A percentile compares a stretch with the other conserved stretches of the same genome.
phyloP scores from a whole-genome alignment of 2,329 filamentous ascomycete species.

The Karstenula rhodostoma region DNA sequence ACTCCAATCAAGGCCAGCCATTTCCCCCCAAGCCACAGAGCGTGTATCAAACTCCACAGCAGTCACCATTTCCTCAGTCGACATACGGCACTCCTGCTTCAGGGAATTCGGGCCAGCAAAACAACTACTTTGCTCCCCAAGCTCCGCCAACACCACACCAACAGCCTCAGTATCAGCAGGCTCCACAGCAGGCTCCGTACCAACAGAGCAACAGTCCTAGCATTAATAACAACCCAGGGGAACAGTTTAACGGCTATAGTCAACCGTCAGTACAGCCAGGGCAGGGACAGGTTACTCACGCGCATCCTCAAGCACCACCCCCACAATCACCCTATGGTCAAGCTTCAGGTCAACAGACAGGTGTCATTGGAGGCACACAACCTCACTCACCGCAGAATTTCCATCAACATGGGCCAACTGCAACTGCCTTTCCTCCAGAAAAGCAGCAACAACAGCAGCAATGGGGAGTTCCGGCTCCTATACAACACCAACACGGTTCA shows the following conservation, averaged over 20 bases:
- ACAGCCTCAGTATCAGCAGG: constrained; percentile 13
- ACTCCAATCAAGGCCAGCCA: constrained; percentile 8
- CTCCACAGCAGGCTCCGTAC: constrained; percentile 26
- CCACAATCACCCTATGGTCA: constrained; percentile 25
- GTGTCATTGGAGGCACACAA: constrained; percentile 30
- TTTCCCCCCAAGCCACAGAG: constrained; percentile 23
- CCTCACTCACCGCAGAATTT: constrained; percentile 14
- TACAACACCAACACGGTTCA: constrained; percentile 9
- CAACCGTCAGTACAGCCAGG: constrained; percentile 14
- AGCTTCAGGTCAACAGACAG: constrained; percentile 35
- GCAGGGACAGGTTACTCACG: constrained; percentile 14
- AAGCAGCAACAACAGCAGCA: constrained; percentile 19
- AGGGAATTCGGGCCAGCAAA: constrained; percentile 28
- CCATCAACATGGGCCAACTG: constrained; percentile 22
- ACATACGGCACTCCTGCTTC: constrained; percentile 33
- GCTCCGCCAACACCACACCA: constrained; percentile 20
- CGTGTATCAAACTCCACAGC: constrained; percentile 33
- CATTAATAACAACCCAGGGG: constrained; percentile 23
- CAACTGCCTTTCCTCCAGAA: constrained; percentile 19
- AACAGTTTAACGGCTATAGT: constrained; percentile 19
- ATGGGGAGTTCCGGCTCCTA: constrained; percentile 7
- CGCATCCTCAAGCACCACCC: constrained; percentile 14
- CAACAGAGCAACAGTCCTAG: constrained; percentile 19
- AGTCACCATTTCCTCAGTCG: constrained; percentile 35
- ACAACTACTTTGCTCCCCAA: constrained; percentile 39